A percentile compares a stretch with the other conserved stretches of the same genome.
These are phyloP conservation scores for Fusarium sp. DNA, from an alignment of 2,329 filamentous ascomycete genomes.

Conservation along the genomic window DNA sequence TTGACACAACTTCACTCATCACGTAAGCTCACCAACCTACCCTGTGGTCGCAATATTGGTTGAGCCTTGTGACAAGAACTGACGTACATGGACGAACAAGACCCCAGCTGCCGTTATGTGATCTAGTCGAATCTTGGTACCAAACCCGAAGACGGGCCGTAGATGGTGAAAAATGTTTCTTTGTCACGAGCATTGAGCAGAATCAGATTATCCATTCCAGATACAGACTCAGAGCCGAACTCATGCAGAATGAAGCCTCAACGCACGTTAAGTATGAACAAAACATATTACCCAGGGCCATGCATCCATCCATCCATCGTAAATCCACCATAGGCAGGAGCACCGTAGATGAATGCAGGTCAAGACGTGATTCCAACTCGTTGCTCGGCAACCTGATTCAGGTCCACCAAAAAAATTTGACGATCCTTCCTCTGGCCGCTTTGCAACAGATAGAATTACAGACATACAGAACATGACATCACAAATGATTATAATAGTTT, in stretches of 20 bases:
- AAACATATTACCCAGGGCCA: not conserved
- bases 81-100: conserved; percentile 15
- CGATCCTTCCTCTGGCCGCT: not conserved
- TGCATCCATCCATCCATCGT: not conserved
- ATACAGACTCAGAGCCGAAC: conserved; percentile 18
- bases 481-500: not conserved
- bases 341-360: too few species aligned
- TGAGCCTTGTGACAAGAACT: not conserved
- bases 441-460: not conserved
- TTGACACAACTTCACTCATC: not conserved
- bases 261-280: not conserved
- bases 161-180: conserved; percentile 7
- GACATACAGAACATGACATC: not conserved
- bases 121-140: conserved; percentile 34
- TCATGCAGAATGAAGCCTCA: not conserved
- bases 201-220: conserved; percentile 9
- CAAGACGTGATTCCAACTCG: not conserved
- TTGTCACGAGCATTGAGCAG: not conserved
- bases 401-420: not conserved
- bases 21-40: conserved; percentile 5
- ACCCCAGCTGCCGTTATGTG: conserved; percentile 14
- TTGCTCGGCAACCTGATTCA: conserved; percentile 2
- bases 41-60: conserved; percentile 16
- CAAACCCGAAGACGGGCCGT: conserved; percentile 39
- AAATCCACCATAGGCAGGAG: too few species aligned